Evolutionary conservation across 352 stramenopile species (phyloP), one percentile per base, ranked within the genome.

Genomic region (Pythium dissimile): DNA sequence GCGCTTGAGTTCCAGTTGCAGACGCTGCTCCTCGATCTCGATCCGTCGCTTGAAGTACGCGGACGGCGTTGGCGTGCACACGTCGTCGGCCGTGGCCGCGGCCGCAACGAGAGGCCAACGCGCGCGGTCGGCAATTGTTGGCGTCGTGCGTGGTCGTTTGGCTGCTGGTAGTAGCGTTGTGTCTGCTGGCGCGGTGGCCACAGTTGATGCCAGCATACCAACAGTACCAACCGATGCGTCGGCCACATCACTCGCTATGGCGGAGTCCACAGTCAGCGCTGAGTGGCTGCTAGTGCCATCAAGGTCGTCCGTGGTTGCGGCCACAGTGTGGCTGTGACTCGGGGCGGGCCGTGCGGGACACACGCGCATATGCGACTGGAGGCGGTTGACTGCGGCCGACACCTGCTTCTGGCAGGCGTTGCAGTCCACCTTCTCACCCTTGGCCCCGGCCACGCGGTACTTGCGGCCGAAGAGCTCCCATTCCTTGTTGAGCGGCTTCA

Each of bases 361-460:
- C 23, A 77, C 54, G 45, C 78, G 78, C 61, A 88, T 42, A 39
- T 88, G 78, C 31, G 78, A 86, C 58, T 88, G 72, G 34, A 88
- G 66, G 21, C 78, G 78, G 50, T 86, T 88, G 5, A 77, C 70
- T 9, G 75, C 72, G 7, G 78, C 78, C 0, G 78, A 78, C 20
- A 86, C 75, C 49, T 80, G 78, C 54, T 77, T 82, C 2, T 78
- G 54, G 43, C 78, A 88, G 18, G 75, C 73, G 34, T 84, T 83
- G 64, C 78, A 88, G 67, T 88, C 65, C 30, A 88, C 78, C 28
- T 83, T 86, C 28, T 82, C 69, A 16, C 57, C 69, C 65, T 85
- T 86, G 54, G 78, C 75, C 55, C 64, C 75, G 1, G 46, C 21
- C 15, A 85, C 67, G 52, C 73, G 70, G 61, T 88, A 88, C 66